Conservation (phyloP, 2,329 filamentous ascomycete genomes). For the Fusarium odoratissimum region DNA sequence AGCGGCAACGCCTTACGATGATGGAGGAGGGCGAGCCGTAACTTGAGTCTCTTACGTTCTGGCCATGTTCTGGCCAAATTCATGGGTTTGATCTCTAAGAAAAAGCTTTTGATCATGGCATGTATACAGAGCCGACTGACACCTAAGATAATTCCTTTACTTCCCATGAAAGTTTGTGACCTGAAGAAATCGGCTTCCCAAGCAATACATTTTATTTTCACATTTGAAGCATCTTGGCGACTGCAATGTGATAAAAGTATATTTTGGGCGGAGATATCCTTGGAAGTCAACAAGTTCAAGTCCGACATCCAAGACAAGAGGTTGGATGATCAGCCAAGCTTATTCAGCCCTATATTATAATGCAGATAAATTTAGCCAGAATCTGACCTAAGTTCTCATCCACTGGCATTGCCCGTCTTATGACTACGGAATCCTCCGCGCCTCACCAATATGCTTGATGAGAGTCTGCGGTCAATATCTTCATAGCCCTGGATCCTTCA, state of each 20-base stretch:
- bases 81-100: background rate
- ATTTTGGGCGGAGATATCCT: background rate
- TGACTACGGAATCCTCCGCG: background rate
- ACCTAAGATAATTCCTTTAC: no score
- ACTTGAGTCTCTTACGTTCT: background rate
- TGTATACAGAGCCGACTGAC: no score
- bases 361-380: background rate
- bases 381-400: background rate
- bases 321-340: background rate
- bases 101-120: background rate
- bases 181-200: no score
- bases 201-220: background rate
- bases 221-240: background rate
- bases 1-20: background rate
- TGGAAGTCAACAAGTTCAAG: background rate
- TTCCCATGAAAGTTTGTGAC: no score
- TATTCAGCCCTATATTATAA: background rate
- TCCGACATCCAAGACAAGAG: background rate
- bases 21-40: fast-evolving
- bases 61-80: background rate
- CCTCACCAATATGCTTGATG: background rate
- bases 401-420: background rate
- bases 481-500: background rate
- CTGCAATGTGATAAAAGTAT: background rate
- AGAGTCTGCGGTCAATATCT: background rate